Percentiles rank a stretch among this genome's conserved stretches.
These are phyloP conservation scores for Suillus variegatus DNA, from an alignment of 768 basidiomycete species.

Conservation along the genomic window DNA sequence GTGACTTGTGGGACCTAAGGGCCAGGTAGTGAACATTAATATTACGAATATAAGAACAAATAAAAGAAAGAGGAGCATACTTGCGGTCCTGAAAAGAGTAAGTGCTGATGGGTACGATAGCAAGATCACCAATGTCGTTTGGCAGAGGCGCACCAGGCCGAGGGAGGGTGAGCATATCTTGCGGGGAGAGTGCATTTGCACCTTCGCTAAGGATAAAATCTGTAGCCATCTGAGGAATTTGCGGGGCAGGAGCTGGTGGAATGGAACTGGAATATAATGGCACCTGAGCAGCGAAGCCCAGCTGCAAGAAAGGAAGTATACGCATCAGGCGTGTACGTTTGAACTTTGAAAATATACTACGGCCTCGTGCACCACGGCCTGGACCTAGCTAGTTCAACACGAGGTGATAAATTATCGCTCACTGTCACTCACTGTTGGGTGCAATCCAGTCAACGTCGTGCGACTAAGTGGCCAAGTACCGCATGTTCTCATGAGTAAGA, in stretches of 20 bases:
- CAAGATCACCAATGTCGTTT: constrained; percentile 68
- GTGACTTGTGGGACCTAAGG: constrained; percentile 69
- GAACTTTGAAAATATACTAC: neutral
- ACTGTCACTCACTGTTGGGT: no score
- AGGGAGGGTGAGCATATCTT: constrained; percentile 67
- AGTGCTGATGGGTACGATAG: constrained; percentile 63
- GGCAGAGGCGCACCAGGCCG: constrained; percentile 68
- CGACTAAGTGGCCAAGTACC: neutral
- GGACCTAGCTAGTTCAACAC: constrained; percentile 14
- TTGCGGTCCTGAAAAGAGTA: constrained; percentile 75
- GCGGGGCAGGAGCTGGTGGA: neutral
- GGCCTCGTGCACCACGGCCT: neutral
- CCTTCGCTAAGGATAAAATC: neutral
- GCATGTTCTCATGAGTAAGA: neutral
- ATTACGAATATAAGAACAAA: neutral
- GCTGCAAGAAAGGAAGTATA: neutral
- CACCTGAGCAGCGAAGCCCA: constrained; percentile 4
- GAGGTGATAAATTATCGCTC: no score
- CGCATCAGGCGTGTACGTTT: neutral
- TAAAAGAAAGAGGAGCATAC: constrained; percentile 41
- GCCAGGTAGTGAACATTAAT: neutral
- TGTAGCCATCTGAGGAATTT: constrained; percentile 2
- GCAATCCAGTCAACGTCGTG: neutral
- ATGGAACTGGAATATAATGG: neutral
- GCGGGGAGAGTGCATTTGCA: constrained; percentile 62